Percentiles rank a stretch among this genome's conserved stretches.
phyloP scores from a whole-genome alignment of 176 grass and related monocot species.

The Oryza meyeriana region DNA sequence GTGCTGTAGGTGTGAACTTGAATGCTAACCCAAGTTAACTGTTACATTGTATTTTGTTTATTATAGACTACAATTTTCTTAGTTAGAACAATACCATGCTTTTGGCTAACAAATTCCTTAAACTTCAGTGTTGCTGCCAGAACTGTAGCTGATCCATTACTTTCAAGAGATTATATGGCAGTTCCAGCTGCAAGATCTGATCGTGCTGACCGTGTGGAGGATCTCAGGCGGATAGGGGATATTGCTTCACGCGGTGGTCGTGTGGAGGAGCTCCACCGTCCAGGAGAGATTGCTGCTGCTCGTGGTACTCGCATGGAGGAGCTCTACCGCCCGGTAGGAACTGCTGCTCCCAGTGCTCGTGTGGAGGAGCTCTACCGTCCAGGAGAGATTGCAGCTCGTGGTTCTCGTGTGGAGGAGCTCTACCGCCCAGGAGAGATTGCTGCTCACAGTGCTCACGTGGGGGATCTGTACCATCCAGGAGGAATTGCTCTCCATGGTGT shows the following conservation, averaged over 20 bases:
- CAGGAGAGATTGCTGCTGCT: constrained; percentile 26
- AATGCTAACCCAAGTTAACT: constrained; percentile 14
- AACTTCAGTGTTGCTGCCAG: constrained; percentile 48
- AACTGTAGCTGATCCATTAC: constrained; percentile 21
- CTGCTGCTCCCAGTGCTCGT: not conserved
- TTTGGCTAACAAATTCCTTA: constrained; percentile 20
- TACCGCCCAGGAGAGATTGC: constrained; percentile 17
- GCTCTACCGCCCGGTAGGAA: constrained; percentile 14
- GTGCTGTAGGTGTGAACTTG: not conserved
- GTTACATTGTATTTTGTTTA: constrained; percentile 10
- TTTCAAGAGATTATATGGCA: constrained; percentile 36
- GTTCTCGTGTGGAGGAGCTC: constrained; percentile 30
- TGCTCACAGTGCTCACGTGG: constrained; percentile 19
- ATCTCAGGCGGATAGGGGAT: constrained; percentile 8
- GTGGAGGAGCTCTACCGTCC: constrained; percentile 31
- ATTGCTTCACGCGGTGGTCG: constrained; percentile 17
- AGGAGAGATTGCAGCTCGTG: constrained; percentile 2
- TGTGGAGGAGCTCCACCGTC: constrained; percentile 29
- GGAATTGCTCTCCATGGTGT: constrained; percentile 21
- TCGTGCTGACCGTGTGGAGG: constrained; percentile 25
- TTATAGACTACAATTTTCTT: not conserved
- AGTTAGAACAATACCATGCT: not conserved
- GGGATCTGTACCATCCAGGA: constrained; percentile 25
- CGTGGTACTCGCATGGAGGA: constrained; percentile 29
- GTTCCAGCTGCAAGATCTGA: constrained; percentile 24